Evolutionary conservation across 805 yeast genomes (phyloP).

Genomic region (Candida stauntonica): DNA sequence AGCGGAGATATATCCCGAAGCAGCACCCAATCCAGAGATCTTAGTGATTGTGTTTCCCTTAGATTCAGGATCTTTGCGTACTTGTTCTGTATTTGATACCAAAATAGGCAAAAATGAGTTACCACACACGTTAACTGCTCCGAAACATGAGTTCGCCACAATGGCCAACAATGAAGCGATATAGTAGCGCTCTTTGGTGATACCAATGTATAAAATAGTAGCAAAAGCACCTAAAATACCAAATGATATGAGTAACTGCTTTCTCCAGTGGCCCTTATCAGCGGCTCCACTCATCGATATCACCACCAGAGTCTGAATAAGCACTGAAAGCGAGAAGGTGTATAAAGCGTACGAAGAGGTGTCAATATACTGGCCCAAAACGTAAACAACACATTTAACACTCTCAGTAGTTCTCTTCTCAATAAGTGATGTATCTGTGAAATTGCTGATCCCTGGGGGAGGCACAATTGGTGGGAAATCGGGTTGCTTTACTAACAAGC

Average conservation of each 20-base stretch:
- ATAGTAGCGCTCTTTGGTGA: conserved; percentile 40
- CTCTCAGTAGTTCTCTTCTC: conserved; percentile 8
- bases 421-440: not conserved
- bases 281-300: conserved; percentile 71
- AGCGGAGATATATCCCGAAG: conserved; percentile 67
- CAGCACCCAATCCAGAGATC: conserved; percentile 67
- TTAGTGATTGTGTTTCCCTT: conserved; percentile 41
- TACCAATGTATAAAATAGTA: conserved; percentile 42
- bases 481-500: conserved; percentile 37
- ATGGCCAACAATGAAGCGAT: conserved; percentile 54
- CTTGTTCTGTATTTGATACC: conserved; percentile 35
- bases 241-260: conserved; percentile 48
- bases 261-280: conserved; percentile 59
- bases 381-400: conserved; percentile 43
- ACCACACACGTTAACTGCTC: conserved; percentile 77
- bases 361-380: conserved; percentile 49
- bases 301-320: conserved; percentile 67
- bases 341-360: conserved; percentile 72
- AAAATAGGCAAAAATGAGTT: conserved; percentile 67
- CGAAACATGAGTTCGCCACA: conserved; percentile 63
- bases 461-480: conserved; percentile 11
- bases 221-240: conserved; percentile 56
- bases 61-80: conserved; percentile 1
- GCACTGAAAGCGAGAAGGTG: conserved; percentile 66
- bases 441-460: conserved; percentile 7